Base-by-base conservation (phyloP, 1,284 basidiomycete species). In the Coniferiporia weirii region DNA sequence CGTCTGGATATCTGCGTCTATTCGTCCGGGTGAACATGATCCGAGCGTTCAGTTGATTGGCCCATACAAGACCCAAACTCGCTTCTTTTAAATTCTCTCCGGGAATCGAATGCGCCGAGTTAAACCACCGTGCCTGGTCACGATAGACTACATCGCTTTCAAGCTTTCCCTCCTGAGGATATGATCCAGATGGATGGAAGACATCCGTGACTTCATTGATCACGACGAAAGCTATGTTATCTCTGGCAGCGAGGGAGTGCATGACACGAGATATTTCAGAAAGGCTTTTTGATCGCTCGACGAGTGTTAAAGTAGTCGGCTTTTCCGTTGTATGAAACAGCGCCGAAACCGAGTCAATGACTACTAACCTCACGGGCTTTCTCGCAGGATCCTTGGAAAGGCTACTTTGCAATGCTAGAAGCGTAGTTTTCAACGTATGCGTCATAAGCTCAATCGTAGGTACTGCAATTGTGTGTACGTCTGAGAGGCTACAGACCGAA, bases 181-280 rank as follows among this genome's bases (percentile, higher is more conserved):
- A 63, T 45, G 62, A 61, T 4, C 68, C 59, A 9, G 56, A 66
- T 15, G 71, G 72, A 34, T 81, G 72, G 62, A 93, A 85, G 6
- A 83, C 83, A 66, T 93, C 89, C n/a, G 84, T 78, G 1, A 95
- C 91, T 70, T 94, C 90, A 71, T 95, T 96, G 49, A 97, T 73
- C 43, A 95, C 85, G 27, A 96, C 74, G 35, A 96, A 76, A 0
- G 91, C 91, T 22, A 95, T 70, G 38, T 76, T 73, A 66, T 88
- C 77, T 59, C 72, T 76, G 63, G 74, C 75, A 0, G 91, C 91
- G 15, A 95, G 73, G 2, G 71, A 66, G 69, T 94, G 91, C 6
- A 95, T 79, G 49, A 81, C 73, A 15, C 77, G 72, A 0, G 90
- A 83, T 48, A 93, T 79, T 56, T 82, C 75, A n/a, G 80, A 76